Evolutionary conservation across 352 stramenopile species (phyloP).

Genomic region (Globisporangium barbulae): DNA sequence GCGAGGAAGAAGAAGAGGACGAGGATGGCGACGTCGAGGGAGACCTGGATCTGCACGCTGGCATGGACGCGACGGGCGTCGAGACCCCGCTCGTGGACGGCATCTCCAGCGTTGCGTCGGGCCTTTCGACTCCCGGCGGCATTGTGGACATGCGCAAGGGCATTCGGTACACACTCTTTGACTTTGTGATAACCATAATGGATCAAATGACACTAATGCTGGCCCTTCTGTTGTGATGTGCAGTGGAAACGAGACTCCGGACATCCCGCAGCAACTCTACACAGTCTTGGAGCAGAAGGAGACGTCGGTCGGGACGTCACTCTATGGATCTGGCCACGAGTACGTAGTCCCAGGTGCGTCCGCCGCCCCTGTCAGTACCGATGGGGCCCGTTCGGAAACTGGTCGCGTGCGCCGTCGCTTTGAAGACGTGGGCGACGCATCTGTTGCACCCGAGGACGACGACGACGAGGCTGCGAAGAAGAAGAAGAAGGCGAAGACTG

Average conservation of each 20-base stretch:
- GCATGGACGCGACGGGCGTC: conserved; percentile 52
- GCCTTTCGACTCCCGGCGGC: conserved; percentile 62
- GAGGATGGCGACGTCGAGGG: conserved; percentile 32
- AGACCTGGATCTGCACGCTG: conserved; percentile 22
- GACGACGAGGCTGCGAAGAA: conserved; percentile 57
- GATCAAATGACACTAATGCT: too few relatives aligned
- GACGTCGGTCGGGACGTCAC: conserved; percentile 64
- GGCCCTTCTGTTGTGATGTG: too few relatives aligned
- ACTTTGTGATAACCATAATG: conserved; percentile 1
- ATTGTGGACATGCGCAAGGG: conserved; percentile 79
- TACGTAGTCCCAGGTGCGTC: conserved; percentile 57
- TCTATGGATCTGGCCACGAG: conserved; percentile 72
- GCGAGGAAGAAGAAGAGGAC: conserved; percentile 50
- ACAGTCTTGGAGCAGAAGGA: conserved; percentile 77
- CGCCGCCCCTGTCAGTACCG: conserved; percentile 21
- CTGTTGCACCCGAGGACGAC: conserved; percentile 34
- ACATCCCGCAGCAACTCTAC: conserved; percentile 70
- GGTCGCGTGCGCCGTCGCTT: conserved; percentile 67
- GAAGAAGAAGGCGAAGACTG: conserved; percentile 72
- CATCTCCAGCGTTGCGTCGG: conserved; percentile 65
- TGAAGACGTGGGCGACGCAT: conserved; percentile 39
- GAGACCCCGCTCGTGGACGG: conserved; percentile 58
- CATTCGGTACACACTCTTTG: conserved; percentile 34
- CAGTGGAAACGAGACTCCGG: conserved; percentile 58
- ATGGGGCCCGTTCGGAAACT: conserved; percentile 35